Percentiles rank a stretch among this genome's conserved stretches.
Conservation (phyloP, 176 grass and related monocot species). For the Triticum timopheevii region DNA sequence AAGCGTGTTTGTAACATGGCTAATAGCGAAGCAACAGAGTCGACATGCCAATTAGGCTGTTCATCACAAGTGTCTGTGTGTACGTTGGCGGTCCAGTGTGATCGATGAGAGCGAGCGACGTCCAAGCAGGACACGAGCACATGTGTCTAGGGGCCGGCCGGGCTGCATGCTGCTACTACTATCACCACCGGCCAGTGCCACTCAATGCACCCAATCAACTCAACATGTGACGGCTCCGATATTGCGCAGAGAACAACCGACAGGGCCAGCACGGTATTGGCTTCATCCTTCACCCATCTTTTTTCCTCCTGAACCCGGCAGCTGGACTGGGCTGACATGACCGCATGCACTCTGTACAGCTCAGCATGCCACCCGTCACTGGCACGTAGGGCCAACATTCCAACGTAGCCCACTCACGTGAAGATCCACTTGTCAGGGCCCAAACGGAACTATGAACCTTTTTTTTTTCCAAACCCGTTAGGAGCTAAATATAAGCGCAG, state of each 20-base stretch:
- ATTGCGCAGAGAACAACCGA: constrained; percentile 85
- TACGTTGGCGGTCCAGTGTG: constrained; percentile 21
- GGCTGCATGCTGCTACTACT: not conserved
- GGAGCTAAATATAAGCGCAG: not conserved
- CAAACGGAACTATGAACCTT: not conserved
- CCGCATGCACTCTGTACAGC: constrained; percentile 35
- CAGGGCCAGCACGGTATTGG: constrained; percentile 78
- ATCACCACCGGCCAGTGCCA: not conserved
- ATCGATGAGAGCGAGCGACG: not conserved
- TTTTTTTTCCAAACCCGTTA: not conserved
- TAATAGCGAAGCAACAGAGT: constrained; percentile 19
- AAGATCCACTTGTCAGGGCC: constrained; percentile 2
- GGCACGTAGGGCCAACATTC: not conserved
- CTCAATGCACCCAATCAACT: constrained; percentile 62
- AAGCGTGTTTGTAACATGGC: not conserved
- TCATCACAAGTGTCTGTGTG: not conserved
- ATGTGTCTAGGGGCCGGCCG: constrained; percentile 46
- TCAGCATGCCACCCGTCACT: constrained; percentile 35
- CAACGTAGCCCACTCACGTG: constrained; percentile 16
- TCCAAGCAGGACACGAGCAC: constrained; percentile 40
- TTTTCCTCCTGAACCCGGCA: constrained; percentile 33
- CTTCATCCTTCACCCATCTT: constrained; percentile 30
- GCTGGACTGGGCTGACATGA: constrained; percentile 43
- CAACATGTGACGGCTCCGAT: constrained; percentile 87
- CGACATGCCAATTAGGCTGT: constrained; percentile 24